Evolutionary conservation across 495 filamentous ascomycete genomes (phyloP).

Genomic region (Aspergillus conjunctus): DNA sequence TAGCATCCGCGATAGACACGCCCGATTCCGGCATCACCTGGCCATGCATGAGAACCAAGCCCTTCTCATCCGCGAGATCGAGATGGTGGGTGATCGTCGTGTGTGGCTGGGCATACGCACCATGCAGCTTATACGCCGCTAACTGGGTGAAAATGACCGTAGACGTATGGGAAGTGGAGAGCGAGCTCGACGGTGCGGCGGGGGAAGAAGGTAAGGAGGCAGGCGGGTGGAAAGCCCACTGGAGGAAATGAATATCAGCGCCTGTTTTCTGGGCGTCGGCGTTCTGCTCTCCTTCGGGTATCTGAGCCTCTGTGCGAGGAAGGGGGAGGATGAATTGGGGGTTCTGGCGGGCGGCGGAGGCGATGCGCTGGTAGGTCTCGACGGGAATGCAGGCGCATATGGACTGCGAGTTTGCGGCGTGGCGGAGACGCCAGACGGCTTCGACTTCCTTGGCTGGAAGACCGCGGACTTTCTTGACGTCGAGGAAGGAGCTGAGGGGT

Average conservation of each 20-base stretch:
- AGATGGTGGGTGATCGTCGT: conserved; percentile 90
- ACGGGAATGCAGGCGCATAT: conserved; percentile 81
- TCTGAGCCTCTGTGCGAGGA: conserved; percentile 56
- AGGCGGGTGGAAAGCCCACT: conserved; percentile 81
- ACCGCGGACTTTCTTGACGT: conserved; percentile 70
- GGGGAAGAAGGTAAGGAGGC: conserved; percentile 74
- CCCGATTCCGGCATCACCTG: conserved; percentile 74
- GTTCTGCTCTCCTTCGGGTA: conserved; percentile 34
- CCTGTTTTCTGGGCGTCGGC: conserved; percentile 24
- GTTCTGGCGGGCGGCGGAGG: conserved; percentile 64
- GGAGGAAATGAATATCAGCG: conserved; percentile 54
- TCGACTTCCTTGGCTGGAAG: conserved; percentile 84
- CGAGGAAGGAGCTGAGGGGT: conserved; percentile 78
- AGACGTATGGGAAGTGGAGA: conserved; percentile 57
- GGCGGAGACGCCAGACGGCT: conserved; percentile 87
- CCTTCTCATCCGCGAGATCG: conserved; percentile 71
- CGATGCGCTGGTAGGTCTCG: conserved; percentile 68
- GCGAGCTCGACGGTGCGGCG: conserved; percentile 59
- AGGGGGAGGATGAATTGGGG: conserved; percentile 92
- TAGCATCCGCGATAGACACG: conserved; percentile 74
- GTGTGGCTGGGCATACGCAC: conserved; percentile 85
- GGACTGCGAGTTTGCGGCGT: conserved; percentile 66
- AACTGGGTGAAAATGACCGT: conserved; percentile 92
- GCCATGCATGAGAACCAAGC: conserved; percentile 82
- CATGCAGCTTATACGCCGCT: conserved; percentile 87